Percentiles rank a stretch among this genome's conserved stretches.
phyloP scores from a whole-genome alignment of 805 yeast genomes.

The Yamadazyma scolyti region DNA sequence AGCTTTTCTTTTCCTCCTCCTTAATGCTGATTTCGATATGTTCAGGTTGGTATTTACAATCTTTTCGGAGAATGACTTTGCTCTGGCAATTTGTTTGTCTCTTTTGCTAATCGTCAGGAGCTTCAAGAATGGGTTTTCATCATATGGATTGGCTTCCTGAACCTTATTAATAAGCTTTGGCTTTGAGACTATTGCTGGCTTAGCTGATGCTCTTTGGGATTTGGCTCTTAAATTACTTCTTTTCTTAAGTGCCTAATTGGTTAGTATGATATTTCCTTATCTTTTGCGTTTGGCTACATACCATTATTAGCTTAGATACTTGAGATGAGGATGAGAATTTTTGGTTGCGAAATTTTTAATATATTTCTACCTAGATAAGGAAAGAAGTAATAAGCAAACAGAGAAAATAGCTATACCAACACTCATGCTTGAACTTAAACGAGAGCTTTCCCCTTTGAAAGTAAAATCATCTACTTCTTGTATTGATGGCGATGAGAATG shows the following conservation, averaged over 20 bases:
- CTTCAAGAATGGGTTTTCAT: constrained; percentile 50
- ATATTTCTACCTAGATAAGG: no score
- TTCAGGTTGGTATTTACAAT: constrained; percentile 36
- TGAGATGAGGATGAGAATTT: no score
- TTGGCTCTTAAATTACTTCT: constrained; percentile 34
- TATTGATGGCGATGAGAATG: no score
- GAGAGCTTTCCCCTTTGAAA: no score
- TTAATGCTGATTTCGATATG: constrained; percentile 61
- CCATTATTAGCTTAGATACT: no score
- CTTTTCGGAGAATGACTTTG: constrained; percentile 32
- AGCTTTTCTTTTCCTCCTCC: constrained; percentile 59
- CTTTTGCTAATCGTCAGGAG: constrained; percentile 50
- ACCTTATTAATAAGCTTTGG: constrained; percentile 11
- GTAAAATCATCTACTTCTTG: no score
- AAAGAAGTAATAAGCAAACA: no score
- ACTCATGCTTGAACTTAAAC: no score
- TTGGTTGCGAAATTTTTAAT: no score
- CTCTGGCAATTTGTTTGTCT: constrained; percentile 44
- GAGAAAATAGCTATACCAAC: no score
- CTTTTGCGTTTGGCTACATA: no score
- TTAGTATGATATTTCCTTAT: no score
- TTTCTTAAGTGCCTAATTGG: constrained; percentile 23
- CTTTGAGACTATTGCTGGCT: constrained; percentile 17
- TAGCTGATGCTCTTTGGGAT: constrained; percentile 13
- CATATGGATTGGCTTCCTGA: constrained; percentile 15